Conservation (phyloP, 2,329 filamentous ascomycete genomes). For the Biscogniauxia marginata region DNA sequence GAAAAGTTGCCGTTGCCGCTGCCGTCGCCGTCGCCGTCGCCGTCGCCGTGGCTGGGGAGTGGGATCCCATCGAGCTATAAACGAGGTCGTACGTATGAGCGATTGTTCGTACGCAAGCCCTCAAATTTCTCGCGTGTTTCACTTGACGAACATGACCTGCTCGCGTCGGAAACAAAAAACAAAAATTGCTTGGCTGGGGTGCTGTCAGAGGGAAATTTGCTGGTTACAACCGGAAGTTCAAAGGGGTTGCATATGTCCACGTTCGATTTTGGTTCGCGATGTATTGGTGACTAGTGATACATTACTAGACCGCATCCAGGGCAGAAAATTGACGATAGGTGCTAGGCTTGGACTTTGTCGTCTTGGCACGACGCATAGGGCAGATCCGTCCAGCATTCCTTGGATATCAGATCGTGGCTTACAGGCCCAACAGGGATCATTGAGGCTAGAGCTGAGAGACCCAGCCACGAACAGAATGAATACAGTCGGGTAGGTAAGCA, state of each 20-base stretch:
- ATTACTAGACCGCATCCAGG: background rate
- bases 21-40: too few species aligned
- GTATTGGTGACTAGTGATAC: background rate
- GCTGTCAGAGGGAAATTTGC: background rate
- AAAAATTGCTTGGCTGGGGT: background rate
- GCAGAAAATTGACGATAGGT: too few species aligned
- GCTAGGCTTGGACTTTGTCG: too few species aligned
- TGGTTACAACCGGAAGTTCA: background rate
- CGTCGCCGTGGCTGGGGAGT: background rate
- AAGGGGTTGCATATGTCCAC: background rate
- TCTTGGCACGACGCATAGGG: too few species aligned
- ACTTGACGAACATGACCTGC: constrained; percentile 12
- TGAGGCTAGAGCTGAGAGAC: background rate
- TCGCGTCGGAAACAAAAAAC: constrained; percentile 1
- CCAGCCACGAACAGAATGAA: background rate
- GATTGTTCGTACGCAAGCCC: constrained; percentile 6
- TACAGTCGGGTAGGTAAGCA: too few species aligned
- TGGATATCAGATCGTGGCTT: constrained; percentile 1
- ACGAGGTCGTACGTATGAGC: constrained; percentile 6
- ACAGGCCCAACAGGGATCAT: background rate
- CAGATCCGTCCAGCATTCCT: background rate
- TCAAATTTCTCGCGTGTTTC: constrained; percentile 22
- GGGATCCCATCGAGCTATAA: background rate
- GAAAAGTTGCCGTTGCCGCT: too few species aligned
- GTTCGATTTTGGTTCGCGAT: background rate